Base-by-base conservation (phyloP, 371 early-diverging fungal species). In the Blastocladiella emersonii region DNA sequence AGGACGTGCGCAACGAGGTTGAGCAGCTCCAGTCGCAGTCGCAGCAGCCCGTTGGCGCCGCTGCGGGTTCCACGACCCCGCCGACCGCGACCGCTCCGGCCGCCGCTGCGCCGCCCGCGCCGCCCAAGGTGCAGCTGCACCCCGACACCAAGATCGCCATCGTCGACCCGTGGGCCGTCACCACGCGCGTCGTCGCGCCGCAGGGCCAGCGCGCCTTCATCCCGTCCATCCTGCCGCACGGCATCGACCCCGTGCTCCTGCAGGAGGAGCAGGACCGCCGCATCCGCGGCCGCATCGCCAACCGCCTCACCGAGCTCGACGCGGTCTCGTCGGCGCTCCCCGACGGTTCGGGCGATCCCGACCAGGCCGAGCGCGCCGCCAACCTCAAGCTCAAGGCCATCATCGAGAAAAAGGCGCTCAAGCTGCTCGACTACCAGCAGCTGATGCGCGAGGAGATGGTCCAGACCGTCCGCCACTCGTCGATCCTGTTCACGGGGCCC, bases 401-500 rank as follows among this genome's bases (percentile, higher is more conserved):
- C 35, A 87, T 94, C 57, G 90, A 93, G 71, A 69, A 93, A 56
- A 89, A 89, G 70, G 67, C 85, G 1, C 74, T 95, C 25, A 76
- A 82, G 39, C 72, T 96, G 56, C 69, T 86, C 39, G 84, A 87
- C 51, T 81, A 85, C 66, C 94, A 95, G 71, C 75, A 74, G 67
- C 78, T 73, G 71, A 72, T 98, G 55, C 85, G 98, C 23, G 79
- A 85, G 34, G 90, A 90, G 57, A 74, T 98, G 43, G 70, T 88
- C 43, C 73, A 79, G 56, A 83, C 85, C 39, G 75, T 86, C 72
- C 73, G 73, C 7, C 77, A 76, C 34, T 75, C 81, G 2, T 87
- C 93, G 19, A 85, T 86, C 49, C 71, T 94, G 44, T 81, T 83
- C 2, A 89, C 94, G 6, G 82, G 88, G 0, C 76, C 85, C 1